Base-by-base conservation (phyloP, 148 eudicot species). In the Persicaria tinctoria region DNA sequence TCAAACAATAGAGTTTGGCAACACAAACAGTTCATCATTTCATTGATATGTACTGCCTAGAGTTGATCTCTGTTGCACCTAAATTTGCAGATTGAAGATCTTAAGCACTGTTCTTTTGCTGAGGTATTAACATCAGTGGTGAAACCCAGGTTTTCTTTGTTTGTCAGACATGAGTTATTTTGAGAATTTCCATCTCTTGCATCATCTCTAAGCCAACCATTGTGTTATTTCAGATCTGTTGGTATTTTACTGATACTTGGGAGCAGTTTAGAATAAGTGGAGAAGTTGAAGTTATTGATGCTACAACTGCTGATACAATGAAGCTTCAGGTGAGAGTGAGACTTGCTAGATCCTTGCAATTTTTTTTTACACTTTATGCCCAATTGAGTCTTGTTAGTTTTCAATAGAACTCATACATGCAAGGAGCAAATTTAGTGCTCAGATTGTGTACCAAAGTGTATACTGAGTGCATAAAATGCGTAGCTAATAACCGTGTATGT, bases 231-330 rank as follows among this genome's bases (percentile, higher is more conserved):
- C 77, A 93, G 98, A 86, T 94, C 73, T 95, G 93, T 71, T 95
- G 97, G 97, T 95, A 92, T 83, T 90, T 90, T 75, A 87, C 92
- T 27, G 96, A 90, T 54, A 79, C 97, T 23, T 95, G 96, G 98
- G 97, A 92, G 87, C 96, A 95, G 78, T 90, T 92, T 68, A 87
- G 96, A 66, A 86, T 95, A 11, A 84, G 80, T 71, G 97, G 98
- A 72, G 76, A 41, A 68, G 78, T 92, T 66, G 96, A 95, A 84
- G 75, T 92, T 69, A 84, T 95, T 75, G 90, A 87, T 66, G 91
- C 83, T 71, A 84, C 89, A 16, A 86, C 82, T 72, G 77, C 91
- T 46, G 91, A 91, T 73, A 79, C 89, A 13, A 4, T 74, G 18
- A 93, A 85, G 78, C 92, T 89, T 77, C 87, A 90, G 97, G 97